These are phyloP conservation scores for Phytopythium ostracodes DNA, from an alignment of 352 stramenopile genomes.

Conservation along the genomic window DNA sequence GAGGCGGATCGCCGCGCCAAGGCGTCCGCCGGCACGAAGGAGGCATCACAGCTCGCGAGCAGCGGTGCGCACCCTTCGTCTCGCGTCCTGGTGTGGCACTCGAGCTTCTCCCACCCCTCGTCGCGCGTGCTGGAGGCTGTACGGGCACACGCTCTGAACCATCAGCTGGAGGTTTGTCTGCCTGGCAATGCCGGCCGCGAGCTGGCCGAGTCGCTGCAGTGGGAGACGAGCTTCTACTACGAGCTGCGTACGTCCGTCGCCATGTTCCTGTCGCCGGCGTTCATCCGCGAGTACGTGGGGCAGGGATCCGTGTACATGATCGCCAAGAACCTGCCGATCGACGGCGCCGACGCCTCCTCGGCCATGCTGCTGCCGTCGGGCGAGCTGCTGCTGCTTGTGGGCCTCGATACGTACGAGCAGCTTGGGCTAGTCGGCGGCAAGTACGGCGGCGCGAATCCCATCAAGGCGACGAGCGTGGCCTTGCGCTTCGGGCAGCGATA, in stretches of 20 bases:
- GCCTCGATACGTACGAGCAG: slow-evolving; percentile 59
- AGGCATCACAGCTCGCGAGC: slow-evolving; percentile 11
- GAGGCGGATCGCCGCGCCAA: slow-evolving; percentile 20
- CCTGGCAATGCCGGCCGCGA: slow-evolving; percentile 24
- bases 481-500: slow-evolving; percentile 40
- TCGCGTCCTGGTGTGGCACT: slow-evolving; percentile 66
- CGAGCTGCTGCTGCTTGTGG: slow-evolving; percentile 67
- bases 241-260: slow-evolving; percentile 46
- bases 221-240: slow-evolving; percentile 84
- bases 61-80: slow-evolving; percentile 21
- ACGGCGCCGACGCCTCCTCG: slow-evolving; percentile 41
- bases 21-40: slow-evolving; percentile 2
- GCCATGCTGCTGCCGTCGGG: slow-evolving; percentile 60
- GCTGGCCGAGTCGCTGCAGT: slow-evolving; percentile 51
- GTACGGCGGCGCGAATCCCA: slow-evolving; percentile 37
- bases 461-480: not conserved
- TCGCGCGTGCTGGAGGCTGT: slow-evolving; percentile 51
- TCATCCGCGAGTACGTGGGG: slow-evolving; percentile 58
- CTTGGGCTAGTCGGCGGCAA: slow-evolving; percentile 68
- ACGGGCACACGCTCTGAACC: slow-evolving; percentile 43
- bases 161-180: slow-evolving; percentile 72
- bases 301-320: slow-evolving; percentile 60
- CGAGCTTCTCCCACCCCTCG: slow-evolving; percentile 28
- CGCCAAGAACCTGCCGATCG: slow-evolving; percentile 69
- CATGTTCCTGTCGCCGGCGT: slow-evolving; percentile 53